Percentiles rank a stretch among this genome's conserved stretches.
Evolutionary conservation across 257 asterid genomes (phyloP).

Genomic region (Mitragyna speciosa): DNA sequence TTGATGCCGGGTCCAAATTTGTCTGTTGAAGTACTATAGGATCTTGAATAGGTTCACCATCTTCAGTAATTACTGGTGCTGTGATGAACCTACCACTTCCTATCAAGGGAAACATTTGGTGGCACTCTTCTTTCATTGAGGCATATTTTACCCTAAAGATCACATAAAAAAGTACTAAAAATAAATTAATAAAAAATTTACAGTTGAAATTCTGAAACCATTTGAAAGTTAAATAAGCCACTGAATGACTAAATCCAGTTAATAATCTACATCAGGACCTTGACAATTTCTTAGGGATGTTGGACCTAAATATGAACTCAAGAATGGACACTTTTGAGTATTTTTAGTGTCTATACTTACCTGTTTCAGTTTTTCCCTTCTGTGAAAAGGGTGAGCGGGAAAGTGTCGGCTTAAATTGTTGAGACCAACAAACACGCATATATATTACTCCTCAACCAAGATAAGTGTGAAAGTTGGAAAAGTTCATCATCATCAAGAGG

Average conservation of each 20-base stretch:
- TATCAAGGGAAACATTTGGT: constrained; percentile 74
- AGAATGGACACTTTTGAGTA: neutral
- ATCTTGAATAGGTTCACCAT: constrained; percentile 78
- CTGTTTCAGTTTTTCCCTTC: neutral
- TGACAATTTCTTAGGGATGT: neutral
- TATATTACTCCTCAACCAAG: neutral
- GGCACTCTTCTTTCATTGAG: constrained; percentile 73
- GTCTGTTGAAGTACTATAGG: constrained; percentile 86
- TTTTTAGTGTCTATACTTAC: neutral
- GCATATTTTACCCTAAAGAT: constrained; percentile 72
- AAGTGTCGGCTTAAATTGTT: neutral
- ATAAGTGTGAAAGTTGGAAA: neutral
- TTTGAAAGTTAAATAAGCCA: neutral
- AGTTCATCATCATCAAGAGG: neutral
- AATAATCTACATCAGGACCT: constrained; percentile 3
- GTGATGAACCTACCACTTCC: constrained; percentile 89
- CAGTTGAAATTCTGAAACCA: neutral
- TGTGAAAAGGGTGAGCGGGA: neutral
- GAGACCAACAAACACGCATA: neutral
- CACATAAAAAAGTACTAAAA: constrained; percentile 15
- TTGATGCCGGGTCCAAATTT: constrained; percentile 31
- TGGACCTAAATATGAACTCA: neutral
- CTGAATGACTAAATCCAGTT: neutral
- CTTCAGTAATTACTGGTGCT: constrained; percentile 86
- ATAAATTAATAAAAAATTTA: neutral